Conservation (phyloP, 108 stramenopile genomes). For the Pseudonitzschia multistriata region DNA sequence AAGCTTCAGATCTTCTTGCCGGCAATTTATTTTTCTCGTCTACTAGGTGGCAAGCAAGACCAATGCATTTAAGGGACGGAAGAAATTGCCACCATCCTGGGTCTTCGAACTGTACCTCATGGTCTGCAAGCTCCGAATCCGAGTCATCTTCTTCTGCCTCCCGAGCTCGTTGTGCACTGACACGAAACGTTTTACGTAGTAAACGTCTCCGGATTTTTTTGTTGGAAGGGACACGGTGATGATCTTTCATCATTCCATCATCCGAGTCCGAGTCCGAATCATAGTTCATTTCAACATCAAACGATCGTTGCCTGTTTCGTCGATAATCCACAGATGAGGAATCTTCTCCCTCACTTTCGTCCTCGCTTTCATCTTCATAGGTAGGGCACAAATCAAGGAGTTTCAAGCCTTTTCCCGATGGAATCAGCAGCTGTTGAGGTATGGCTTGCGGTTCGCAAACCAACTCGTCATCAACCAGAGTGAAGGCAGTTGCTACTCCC, state of each 20-base stretch:
- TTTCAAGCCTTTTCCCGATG: slow-evolving; percentile 79
- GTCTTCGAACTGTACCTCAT: slow-evolving; percentile 90
- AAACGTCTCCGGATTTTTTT: slow-evolving; percentile 25
- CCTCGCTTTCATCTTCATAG: slow-evolving; percentile 52
- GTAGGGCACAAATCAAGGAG: slow-evolving; percentile 78
- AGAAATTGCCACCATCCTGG: slow-evolving; percentile 87
- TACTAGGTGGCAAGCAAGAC: slow-evolving; percentile 66
- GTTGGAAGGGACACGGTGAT: slow-evolving; percentile 26
- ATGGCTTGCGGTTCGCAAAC: slow-evolving; percentile 77
- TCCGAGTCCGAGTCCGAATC: slow-evolving; percentile 49
- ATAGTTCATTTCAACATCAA: slow-evolving; percentile 18
- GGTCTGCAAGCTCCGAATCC: slow-evolving; percentile 10
- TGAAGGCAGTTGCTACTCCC: slow-evolving; percentile 71
- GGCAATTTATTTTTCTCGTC: slow-evolving; percentile 39
- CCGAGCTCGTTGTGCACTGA: slow-evolving; percentile 9
- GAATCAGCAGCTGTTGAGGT: slow-evolving; percentile 84
- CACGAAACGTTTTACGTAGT: slow-evolving; percentile 20
- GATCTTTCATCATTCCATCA: slow-evolving; percentile 15
- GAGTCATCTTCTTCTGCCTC: slow-evolving; percentile 15
- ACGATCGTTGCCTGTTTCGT: slow-evolving; percentile 18
- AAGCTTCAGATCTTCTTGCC: not conserved
- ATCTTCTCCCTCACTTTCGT: slow-evolving; percentile 30
- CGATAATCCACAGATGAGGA: not conserved
- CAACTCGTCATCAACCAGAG: slow-evolving; percentile 84
- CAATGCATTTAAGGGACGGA: slow-evolving; percentile 86